Percentiles rank a stretch among this genome's conserved stretches.
These are phyloP conservation scores for Pezicula carpinea DNA, from an alignment of 2,329 filamentous ascomycete species.

Conservation along the genomic window DNA sequence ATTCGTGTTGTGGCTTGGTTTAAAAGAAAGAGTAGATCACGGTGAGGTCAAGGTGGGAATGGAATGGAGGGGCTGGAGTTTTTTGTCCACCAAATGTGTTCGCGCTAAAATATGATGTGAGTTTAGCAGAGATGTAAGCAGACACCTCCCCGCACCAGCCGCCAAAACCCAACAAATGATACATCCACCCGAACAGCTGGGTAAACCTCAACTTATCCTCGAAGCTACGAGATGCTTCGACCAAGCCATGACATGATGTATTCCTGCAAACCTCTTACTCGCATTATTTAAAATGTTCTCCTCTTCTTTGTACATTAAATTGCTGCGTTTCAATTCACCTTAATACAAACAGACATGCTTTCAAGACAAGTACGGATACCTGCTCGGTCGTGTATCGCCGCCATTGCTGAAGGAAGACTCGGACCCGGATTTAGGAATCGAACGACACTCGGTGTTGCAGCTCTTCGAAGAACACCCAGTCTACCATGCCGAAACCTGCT, in stretches of 20 bases:
- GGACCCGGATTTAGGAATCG: constrained; percentile 11
- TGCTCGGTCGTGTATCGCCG: constrained; percentile 20
- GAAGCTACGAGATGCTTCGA: constrained; percentile 8
- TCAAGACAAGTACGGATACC: constrained; percentile 21
- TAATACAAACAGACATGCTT: constrained; percentile 17
- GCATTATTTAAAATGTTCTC: constrained; percentile 7
- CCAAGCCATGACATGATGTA: not conserved
- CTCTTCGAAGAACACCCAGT: constrained; percentile 8
- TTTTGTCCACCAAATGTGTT: constrained; percentile 2
- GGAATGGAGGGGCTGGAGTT: constrained; percentile 6
- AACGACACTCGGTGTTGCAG: constrained; percentile 8
- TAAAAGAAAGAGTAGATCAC: not conserved
- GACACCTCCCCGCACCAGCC: not conserved
- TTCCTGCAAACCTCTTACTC: not conserved
- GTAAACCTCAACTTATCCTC: not conserved
- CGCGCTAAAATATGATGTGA: too few relatives aligned
- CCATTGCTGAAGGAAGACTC: constrained; percentile 9
- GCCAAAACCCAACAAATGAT: not conserved
- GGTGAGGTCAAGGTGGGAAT: constrained; percentile 3
- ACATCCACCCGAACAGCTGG: not conserved
- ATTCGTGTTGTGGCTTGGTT: constrained; percentile 2
- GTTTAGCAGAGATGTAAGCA: too few relatives aligned
- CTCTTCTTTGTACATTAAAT: not conserved
- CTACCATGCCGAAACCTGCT: constrained; percentile 26
- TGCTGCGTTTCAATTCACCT: constrained; percentile 1